Evolutionary conservation across 2,329 filamentous ascomycete genomes (phyloP).

Genomic region (Pleurostoma richardsiae): DNA sequence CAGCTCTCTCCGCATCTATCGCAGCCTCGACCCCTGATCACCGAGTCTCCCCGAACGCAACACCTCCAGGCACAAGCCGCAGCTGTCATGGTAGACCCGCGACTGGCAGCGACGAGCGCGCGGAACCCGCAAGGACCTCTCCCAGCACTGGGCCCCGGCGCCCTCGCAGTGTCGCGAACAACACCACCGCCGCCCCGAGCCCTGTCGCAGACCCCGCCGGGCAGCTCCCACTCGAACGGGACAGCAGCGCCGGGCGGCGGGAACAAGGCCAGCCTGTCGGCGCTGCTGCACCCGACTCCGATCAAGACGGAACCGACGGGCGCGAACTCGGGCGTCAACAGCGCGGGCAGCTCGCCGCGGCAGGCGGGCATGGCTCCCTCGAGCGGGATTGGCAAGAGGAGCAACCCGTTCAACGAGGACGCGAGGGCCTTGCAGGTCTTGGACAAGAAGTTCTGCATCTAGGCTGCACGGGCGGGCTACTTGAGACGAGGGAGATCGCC

Average conservation of each 20-base stretch:
- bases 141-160: slow-evolving; percentile 29
- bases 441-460: slow-evolving; percentile 21
- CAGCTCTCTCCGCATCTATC: slow-evolving; percentile 24
- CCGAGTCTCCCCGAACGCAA: slow-evolving; percentile 38
- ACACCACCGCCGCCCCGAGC: slow-evolving; percentile 38
- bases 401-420: slow-evolving; percentile 12
- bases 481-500: no score
- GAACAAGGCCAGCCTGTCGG: slow-evolving; percentile 42
- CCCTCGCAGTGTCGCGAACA: slow-evolving; percentile 7
- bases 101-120: slow-evolving; percentile 22
- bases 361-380: slow-evolving; percentile 12
- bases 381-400: background rate
- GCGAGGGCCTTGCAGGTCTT: slow-evolving; percentile 16
- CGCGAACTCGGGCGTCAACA: slow-evolving; percentile 34
- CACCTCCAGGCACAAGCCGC: slow-evolving; percentile 39
- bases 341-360: slow-evolving; percentile 44
- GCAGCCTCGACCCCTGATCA: slow-evolving; percentile 17
- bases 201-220: slow-evolving; percentile 43
- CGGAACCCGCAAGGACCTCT: slow-evolving; percentile 38
- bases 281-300: slow-evolving; percentile 44
- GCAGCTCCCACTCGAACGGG: slow-evolving; percentile 30
- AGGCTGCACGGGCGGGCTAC: no score
- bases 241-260: slow-evolving; percentile 13
- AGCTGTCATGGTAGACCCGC: slow-evolving; percentile 32
- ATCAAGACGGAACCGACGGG: slow-evolving; percentile 39